Evolutionary conservation across 1,284 basidiomycete species (phyloP).

Genomic region (Flammula alnicola): DNA sequence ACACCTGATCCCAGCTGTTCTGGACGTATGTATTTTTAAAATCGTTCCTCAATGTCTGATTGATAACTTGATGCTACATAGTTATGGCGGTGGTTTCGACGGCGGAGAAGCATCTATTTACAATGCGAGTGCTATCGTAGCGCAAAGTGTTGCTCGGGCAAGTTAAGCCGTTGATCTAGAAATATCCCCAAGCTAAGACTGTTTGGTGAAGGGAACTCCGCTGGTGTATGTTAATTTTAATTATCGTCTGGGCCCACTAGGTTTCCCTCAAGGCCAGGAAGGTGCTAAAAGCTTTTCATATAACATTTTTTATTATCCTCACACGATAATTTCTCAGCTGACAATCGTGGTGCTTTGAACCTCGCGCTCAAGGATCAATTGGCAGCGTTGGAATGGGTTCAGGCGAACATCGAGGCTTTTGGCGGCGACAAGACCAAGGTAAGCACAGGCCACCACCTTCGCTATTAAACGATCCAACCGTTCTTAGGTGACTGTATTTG

Average conservation of each 20-base stretch:
- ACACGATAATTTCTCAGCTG: constrained; percentile 26
- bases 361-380: constrained; percentile 50
- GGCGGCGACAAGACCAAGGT: constrained; percentile 54
- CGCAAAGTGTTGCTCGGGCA: constrained; percentile 49
- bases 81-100: constrained; percentile 43
- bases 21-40: constrained; percentile 35
- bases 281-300: constrained; percentile 24
- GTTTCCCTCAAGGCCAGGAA: constrained; percentile 54
- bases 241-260: constrained; percentile 56
- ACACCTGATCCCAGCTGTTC: constrained; percentile 32
- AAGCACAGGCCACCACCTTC: neutral
- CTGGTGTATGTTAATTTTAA: constrained; percentile 62
- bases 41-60: neutral
- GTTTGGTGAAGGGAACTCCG: constrained; percentile 45
- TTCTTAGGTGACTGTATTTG: constrained; percentile 53
- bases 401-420: constrained; percentile 49
- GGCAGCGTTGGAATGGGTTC: constrained; percentile 52
- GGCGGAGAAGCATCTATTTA: constrained; percentile 38
- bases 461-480: neutral
- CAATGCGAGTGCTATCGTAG: constrained; percentile 48
- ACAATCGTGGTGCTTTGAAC: constrained; percentile 42
- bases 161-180: constrained; percentile 5
- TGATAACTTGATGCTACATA: constrained; percentile 13
- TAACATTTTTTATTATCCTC: neutral
- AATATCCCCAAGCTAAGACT: neutral